These are phyloP conservation scores for Deinandra increscens DNA, from an alignment of 129 eudicot species.

Conservation along the genomic window DNA sequence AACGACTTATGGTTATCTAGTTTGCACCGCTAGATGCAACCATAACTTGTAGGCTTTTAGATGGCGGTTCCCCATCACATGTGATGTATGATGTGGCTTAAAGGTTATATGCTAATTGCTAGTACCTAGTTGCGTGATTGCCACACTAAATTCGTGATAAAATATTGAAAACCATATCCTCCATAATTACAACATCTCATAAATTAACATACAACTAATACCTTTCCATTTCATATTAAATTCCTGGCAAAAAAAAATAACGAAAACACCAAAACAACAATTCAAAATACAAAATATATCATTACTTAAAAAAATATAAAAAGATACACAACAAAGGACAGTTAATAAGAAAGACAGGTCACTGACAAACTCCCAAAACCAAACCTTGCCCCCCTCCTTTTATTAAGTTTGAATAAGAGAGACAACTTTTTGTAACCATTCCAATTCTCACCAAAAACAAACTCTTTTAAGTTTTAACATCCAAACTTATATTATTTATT, in stretches of 20 bases:
- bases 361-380: constrained; percentile 24
- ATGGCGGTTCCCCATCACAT: not conserved
- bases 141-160: constrained; percentile 6
- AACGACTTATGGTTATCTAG: too few species aligned
- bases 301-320: not conserved
- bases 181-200: not conserved
- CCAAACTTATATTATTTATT: constrained; percentile 10
- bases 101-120: not conserved
- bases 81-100: not conserved
- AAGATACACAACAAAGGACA: constrained; percentile 13
- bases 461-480: not conserved
- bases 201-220: too few species aligned
- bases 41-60: not conserved
- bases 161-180: not conserved
- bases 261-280: not conserved
- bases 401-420: constrained; percentile 31
- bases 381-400: constrained; percentile 28
- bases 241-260: not conserved
- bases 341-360: constrained; percentile 12
- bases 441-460: constrained; percentile 20
- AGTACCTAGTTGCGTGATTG: not conserved
- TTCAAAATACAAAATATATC: too few species aligned
- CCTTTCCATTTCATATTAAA: not conserved
- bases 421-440: constrained; percentile 19
- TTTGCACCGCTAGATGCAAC: too few species aligned